A percentile compares a stretch with the other conserved stretches of the same genome.
Evolutionary conservation across 805 yeast genomes (phyloP).

Genomic region (Kodamaea fukazawae): DNA sequence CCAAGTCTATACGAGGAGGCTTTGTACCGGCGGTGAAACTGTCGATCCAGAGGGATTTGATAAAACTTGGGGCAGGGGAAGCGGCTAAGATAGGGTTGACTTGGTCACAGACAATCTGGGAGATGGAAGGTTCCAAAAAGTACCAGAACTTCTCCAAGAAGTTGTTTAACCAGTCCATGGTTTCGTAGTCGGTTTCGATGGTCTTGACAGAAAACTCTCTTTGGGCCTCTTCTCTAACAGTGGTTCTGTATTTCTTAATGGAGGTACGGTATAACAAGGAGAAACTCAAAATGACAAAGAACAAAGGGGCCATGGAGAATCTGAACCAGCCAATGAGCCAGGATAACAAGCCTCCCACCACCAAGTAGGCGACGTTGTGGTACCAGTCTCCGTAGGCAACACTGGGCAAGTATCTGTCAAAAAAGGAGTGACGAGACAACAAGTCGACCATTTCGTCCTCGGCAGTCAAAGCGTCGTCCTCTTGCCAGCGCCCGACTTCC

Average conservation of each 20-base stretch:
- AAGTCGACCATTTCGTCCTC: slow-evolving; percentile 76
- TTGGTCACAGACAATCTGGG: slow-evolving; percentile 81
- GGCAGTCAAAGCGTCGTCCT: slow-evolving; percentile 57
- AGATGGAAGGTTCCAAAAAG: slow-evolving; percentile 81
- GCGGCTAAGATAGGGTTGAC: slow-evolving; percentile 81
- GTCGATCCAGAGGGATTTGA: slow-evolving; percentile 81
- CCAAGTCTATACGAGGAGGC: slow-evolving; percentile 90
- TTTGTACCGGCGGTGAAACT: slow-evolving; percentile 91
- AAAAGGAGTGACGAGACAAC: slow-evolving; percentile 62
- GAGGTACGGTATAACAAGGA: slow-evolving; percentile 79
- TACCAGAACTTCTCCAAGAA: slow-evolving; percentile 91
- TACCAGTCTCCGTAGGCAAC: slow-evolving; percentile 92
- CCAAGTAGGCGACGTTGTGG: slow-evolving; percentile 74
- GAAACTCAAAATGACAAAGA: slow-evolving; percentile 61
- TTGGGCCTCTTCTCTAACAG: slow-evolving; percentile 75
- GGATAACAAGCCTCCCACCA: slow-evolving; percentile 66
- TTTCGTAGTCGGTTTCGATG: slow-evolving; percentile 85
- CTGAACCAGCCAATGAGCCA: slow-evolving; percentile 77
- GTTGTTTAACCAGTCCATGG: slow-evolving; percentile 93
- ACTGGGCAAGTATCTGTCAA: slow-evolving; percentile 76
- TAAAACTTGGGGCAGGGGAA: slow-evolving; percentile 75
- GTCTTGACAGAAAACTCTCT: slow-evolving; percentile 78
- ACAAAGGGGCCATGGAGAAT: slow-evolving; percentile 78
- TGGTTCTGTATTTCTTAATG: slow-evolving; percentile 71
- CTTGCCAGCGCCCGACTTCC: slow-evolving; percentile 86